Base-by-base conservation (phyloP, 805 yeast genomes). In the Spathaspora passalidarum region DNA sequence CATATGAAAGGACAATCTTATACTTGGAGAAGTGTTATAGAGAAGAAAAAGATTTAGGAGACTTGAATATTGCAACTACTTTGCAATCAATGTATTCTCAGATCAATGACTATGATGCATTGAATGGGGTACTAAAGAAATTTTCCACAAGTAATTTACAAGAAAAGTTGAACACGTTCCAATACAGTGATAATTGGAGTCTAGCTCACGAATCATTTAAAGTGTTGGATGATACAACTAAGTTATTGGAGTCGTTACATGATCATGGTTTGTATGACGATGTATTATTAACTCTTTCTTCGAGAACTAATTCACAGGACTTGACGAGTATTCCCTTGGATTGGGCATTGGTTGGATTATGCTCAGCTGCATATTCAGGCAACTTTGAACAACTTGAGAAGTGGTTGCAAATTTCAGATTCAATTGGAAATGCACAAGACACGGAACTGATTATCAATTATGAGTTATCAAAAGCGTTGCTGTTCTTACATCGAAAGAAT, bases 21-120 rank as follows among this genome's bases (percentile, higher is more conserved):
- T 89, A 88, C 60, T 71, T 88, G 56, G 99, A 94, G 54, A 88
- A 88, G 56, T 81, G 86, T 49, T 79, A 78, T 49, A 67, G 90
- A 32, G 65, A 53, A 16, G 49, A 61, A 19, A 42, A 42, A 22
- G 53, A 53, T 26, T 61, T 68, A 51, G 70, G 56, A 16, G 60
- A 73, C 43, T 65, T 54, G 64, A 71, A 57, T 50, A 69, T 67
- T 56, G 74, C 73, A 18, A 60, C 69, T 1, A 73, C 82, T 4
- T 63, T 94, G n/a, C 89, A 88, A 55, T 75, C 77, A 21, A 86
- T 91, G 70, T 94, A 94, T 61, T 84, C 96, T 6, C 85, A 81
- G 47, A 80, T 94, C 41, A 92, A 89, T 55, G 99, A 95, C 57
- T 76, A 84, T 32, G 99, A 94, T 68, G 83, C 96, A 0, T 72